Conservation (phyloP, 352 stramenopile genomes). For the Phytopythium litorale region DNA sequence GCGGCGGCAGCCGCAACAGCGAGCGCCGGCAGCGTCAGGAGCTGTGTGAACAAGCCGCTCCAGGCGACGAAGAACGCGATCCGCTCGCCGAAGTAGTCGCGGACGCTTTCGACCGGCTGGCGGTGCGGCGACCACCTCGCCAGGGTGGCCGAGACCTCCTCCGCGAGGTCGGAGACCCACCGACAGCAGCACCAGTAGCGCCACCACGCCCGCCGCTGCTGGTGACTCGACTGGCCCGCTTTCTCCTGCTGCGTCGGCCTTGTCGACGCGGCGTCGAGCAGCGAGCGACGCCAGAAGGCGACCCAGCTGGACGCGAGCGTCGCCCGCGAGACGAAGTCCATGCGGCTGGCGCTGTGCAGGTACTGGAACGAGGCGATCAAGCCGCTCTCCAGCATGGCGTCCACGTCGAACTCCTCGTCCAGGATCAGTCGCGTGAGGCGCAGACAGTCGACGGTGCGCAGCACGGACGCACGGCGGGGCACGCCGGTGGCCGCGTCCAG, state of each 20-base stretch:
- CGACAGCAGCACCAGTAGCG: not conserved
- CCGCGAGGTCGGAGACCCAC: not conserved
- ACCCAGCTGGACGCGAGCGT: conserved; percentile 44
- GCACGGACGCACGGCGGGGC: conserved; percentile 40
- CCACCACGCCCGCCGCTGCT: not conserved
- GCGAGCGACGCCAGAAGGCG: conserved; percentile 44
- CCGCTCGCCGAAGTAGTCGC: conserved; percentile 86
- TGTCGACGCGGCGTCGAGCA: conserved; percentile 25
- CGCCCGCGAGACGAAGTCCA: conserved; percentile 31
- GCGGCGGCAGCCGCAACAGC: conserved; percentile 24
- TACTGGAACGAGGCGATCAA: conserved; percentile 30
- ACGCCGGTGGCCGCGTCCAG: conserved; percentile 38
- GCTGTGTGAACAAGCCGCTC: conserved; percentile 74
- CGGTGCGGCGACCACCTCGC: conserved; percentile 39
- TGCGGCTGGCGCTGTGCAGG: conserved; percentile 57
- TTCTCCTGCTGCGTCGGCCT: not conserved
- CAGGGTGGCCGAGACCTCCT: not conserved
- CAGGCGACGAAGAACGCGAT: conserved; percentile 92
- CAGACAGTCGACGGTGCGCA: conserved; percentile 60
- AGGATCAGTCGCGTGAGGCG: conserved; percentile 42
- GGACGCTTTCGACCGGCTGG: conserved; percentile 72
- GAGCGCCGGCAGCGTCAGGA: conserved; percentile 50
- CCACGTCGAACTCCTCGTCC: conserved; percentile 43
- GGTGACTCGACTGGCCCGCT: not conserved
- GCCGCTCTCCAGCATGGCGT: conserved; percentile 18